Percentiles rank a stretch among this genome's conserved stretches.
phyloP scores from a whole-genome alignment of 169 alveolate genomes.

The Hepatocystis sp. region DNA sequence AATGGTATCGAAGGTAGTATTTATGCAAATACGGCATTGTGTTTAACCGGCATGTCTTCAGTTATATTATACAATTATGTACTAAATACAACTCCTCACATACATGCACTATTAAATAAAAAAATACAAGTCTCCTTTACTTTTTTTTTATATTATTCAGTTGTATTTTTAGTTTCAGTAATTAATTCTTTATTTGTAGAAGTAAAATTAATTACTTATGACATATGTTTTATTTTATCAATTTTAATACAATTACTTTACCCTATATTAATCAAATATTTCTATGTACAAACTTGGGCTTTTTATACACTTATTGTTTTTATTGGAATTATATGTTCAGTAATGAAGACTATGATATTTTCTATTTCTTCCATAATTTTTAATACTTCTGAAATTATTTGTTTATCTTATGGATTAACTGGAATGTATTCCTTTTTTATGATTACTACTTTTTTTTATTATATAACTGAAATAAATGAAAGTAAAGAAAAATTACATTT shows the following conservation, averaged over 20 bases:
- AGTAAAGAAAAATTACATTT: conserved; percentile 9
- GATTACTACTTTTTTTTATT: conserved; percentile 46
- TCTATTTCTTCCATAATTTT: conserved; percentile 35
- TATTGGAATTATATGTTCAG: conserved; percentile 47
- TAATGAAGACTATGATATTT: conserved; percentile 70
- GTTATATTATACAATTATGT: conserved; percentile 54
- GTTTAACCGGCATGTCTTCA: conserved; percentile 71
- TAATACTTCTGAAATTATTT: conserved; percentile 47
- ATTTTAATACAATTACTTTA: conserved; percentile 23
- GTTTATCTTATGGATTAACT: conserved; percentile 65
- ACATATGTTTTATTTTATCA: conserved; percentile 43
- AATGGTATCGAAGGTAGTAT: not conserved
- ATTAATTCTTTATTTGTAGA: conserved; percentile 51
- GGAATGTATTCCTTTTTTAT: conserved; percentile 50
- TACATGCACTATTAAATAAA: conserved; percentile 49
- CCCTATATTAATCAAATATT: conserved; percentile 42
- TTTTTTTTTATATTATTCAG: conserved; percentile 47
- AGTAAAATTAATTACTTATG: conserved; percentile 44
- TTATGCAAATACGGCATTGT: conserved; percentile 54
- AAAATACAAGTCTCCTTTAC: conserved; percentile 43
- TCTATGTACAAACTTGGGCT: conserved; percentile 17
- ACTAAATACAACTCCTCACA: conserved; percentile 66
- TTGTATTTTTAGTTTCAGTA: conserved; percentile 38
- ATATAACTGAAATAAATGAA: conserved; percentile 26
- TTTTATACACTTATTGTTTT: conserved; percentile 22